Conservation (phyloP, 768 basidiomycete genomes). For the Coprinopsis cinerea region DNA sequence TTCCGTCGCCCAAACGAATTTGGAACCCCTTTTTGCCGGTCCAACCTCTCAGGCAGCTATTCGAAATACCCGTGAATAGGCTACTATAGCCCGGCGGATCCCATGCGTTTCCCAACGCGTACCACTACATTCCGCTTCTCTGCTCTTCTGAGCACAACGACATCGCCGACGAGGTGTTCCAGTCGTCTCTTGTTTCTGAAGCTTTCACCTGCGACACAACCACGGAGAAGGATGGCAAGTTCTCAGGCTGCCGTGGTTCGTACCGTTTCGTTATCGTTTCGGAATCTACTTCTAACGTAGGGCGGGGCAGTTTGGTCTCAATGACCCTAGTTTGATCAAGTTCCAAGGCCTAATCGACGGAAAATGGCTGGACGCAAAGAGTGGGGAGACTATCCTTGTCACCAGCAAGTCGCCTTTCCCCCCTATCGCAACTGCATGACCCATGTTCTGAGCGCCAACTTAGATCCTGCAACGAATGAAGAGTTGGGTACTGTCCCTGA, state of each 20-base stretch:
- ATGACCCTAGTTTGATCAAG: constrained; percentile 70
- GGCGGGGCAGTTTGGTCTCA: constrained; percentile 52
- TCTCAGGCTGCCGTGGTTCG: constrained; percentile 28
- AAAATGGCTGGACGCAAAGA: constrained; percentile 79
- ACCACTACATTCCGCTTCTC: constrained; percentile 8
- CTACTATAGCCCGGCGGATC: no score
- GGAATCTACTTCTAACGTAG: not conserved
- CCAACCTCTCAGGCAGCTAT: not conserved
- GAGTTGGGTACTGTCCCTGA: constrained; percentile 84
- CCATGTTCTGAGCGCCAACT: not conserved
- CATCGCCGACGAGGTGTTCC: constrained; percentile 4
- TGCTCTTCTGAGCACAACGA: constrained; percentile 4
- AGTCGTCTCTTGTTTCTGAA: not conserved
- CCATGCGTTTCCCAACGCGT: constrained; percentile 9
- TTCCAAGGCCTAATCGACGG: constrained; percentile 78
- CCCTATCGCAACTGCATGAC: not conserved
- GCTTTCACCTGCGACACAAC: not conserved
- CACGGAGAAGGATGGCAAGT: constrained; percentile 49
- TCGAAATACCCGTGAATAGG: no score
- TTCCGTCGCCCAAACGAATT: no score
- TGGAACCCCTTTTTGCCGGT: not conserved
- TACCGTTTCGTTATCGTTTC: constrained; percentile 1
- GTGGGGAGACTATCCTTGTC: constrained; percentile 66
- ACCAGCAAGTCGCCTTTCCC: constrained; percentile 52
- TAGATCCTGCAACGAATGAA: constrained; percentile 87